Percentiles rank a stretch among this genome's conserved stretches.
phyloP scores from a whole-genome alignment of 2,329 filamentous ascomycete genomes.

The Penicillium fuscoglaucum region DNA sequence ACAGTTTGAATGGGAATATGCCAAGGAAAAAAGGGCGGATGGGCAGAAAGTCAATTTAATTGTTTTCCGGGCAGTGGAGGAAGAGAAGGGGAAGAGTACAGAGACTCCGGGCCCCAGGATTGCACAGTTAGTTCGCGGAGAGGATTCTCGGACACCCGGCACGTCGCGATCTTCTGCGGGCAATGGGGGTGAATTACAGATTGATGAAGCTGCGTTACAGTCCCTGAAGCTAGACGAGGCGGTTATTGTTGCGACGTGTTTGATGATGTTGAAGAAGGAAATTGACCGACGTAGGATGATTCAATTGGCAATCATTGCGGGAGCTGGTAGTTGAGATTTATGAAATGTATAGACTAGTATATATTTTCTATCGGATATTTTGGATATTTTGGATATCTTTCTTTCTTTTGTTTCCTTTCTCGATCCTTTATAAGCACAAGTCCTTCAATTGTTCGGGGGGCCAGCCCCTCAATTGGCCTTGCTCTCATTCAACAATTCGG shows the following conservation, averaged over 20 bases:
- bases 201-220: slow-evolving; percentile 49
- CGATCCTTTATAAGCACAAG: neutral
- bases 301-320: slow-evolving; percentile 51
- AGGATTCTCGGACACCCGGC: slow-evolving; percentile 43
- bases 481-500: slow-evolving; percentile 28
- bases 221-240: slow-evolving; percentile 43
- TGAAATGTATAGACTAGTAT: neutral
- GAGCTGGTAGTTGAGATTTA: slow-evolving; percentile 7
- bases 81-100: neutral
- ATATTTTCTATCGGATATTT: slow-evolving; percentile 4
- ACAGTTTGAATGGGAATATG: slow-evolving; percentile 59
- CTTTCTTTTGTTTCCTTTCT: neutral
- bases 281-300: slow-evolving; percentile 57
- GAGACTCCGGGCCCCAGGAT: slow-evolving; percentile 23
- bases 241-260: slow-evolving; percentile 57
- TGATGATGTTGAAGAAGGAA: slow-evolving; percentile 67
- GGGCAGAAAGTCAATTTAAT: slow-evolving; percentile 31
- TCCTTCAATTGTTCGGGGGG: neutral
- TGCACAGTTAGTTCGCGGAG: slow-evolving; percentile 44
- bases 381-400: neutral
- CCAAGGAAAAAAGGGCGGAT: slow-evolving; percentile 42
- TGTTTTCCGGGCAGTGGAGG: slow-evolving; percentile 23
- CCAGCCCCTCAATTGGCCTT: slow-evolving; percentile 9
- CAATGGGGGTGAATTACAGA: slow-evolving; percentile 51
- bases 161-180: slow-evolving; percentile 41